phyloP scores from a whole-genome alignment of 106 monocot genomes.

The Chionographis japonica region DNA sequence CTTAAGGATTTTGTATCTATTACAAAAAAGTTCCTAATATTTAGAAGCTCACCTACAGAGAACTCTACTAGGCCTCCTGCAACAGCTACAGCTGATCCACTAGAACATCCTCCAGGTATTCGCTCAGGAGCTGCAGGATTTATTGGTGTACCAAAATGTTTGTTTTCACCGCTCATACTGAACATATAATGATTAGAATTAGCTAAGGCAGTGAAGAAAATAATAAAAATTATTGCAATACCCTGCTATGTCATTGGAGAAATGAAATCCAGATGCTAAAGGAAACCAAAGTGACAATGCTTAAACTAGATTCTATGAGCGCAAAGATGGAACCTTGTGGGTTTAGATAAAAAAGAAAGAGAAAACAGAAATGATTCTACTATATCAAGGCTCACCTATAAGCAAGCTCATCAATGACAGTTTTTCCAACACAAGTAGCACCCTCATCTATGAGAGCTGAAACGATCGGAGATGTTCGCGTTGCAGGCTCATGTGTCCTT shows the following conservation, averaged over 20 bases:
- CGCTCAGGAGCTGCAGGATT: constrained; percentile 70
- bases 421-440: constrained; percentile 87
- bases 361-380: not conserved
- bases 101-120: constrained; percentile 84
- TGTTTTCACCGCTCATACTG: constrained; percentile 87
- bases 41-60: constrained; percentile 60
- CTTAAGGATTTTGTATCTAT: too few species aligned
- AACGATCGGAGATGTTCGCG: constrained; percentile 48
- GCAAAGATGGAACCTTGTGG: too few species aligned
- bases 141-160: constrained; percentile 72
- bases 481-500: constrained; percentile 59
- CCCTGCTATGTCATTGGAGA: too few species aligned
- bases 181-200: constrained; percentile 8
- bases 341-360: not conserved
- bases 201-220: not conserved
- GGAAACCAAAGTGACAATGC: too few species aligned
- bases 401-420: constrained; percentile 88
- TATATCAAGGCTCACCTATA: constrained; percentile 45
- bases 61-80: constrained; percentile 78
- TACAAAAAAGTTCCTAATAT: not conserved
- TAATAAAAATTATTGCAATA: not conserved
- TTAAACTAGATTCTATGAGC: too few species aligned
- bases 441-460: constrained; percentile 62
- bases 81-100: constrained; percentile 91
- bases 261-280: too few species aligned